Conservation (phyloP, 306 rosid species). For the Malus orientalis region DNA sequence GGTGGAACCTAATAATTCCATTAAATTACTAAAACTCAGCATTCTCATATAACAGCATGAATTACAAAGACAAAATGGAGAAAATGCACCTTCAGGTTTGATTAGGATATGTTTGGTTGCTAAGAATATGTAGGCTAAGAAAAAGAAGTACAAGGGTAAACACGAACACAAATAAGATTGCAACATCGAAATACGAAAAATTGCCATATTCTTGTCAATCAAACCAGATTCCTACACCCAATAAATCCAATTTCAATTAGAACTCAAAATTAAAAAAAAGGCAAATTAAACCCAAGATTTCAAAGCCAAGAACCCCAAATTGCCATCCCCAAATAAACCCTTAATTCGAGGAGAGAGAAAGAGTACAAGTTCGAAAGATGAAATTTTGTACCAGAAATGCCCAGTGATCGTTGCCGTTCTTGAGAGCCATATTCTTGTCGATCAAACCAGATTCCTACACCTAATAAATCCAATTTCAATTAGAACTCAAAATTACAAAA, state of each 20-base stretch:
- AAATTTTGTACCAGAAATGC: constrained; percentile 47
- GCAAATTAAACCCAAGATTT: not conserved
- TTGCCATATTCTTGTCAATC: not conserved
- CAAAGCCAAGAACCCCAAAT: not conserved
- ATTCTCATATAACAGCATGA: not conserved
- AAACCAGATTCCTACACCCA: not conserved
- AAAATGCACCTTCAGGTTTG: not conserved
- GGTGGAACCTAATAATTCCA: constrained; percentile 61
- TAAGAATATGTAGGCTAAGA: not conserved
- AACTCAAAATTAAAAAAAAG: not conserved
- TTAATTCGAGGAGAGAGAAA: not conserved
- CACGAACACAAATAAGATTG: not conserved
- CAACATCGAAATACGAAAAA: not conserved
- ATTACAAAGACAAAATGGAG: not conserved
- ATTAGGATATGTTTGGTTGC: not conserved
- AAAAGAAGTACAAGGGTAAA: not conserved
- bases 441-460: not conserved
- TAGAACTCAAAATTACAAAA: not conserved
- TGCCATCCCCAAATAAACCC: not conserved
- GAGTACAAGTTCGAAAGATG: not conserved
- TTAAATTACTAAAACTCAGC: constrained; percentile 8
- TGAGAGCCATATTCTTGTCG: constrained; percentile 5
- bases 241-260: not conserved
- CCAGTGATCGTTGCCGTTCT: constrained; percentile 54
- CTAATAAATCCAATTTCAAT: not conserved